phyloP scores from a whole-genome alignment of 2,329 filamentous ascomycete species.

The Mycogone perniciosa region DNA sequence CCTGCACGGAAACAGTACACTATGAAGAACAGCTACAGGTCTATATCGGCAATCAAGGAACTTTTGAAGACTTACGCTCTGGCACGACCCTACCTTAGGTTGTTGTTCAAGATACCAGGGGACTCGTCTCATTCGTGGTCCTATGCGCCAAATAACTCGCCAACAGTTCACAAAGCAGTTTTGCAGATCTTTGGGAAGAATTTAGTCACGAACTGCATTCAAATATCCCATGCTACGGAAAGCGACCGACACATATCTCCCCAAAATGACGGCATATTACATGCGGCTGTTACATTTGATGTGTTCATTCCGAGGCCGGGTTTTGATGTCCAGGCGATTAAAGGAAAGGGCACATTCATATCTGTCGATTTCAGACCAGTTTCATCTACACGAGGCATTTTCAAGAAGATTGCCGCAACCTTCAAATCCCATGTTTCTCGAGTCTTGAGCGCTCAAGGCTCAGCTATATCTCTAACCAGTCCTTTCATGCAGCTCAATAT shows the following conservation, averaged over 20 bases:
- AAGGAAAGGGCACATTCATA: conserved; percentile 50
- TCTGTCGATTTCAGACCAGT: conserved; percentile 65
- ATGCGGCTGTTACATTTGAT: conserved; percentile 37
- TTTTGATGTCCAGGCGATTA: conserved; percentile 37
- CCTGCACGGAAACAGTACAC: conserved; percentile 58
- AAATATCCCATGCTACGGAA: conserved; percentile 17
- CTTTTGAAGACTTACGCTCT: conserved; percentile 60
- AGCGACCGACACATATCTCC: not conserved
- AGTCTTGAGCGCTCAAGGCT: conserved; percentile 18
- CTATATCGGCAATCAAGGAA: conserved; percentile 50
- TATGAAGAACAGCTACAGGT: conserved; percentile 52
- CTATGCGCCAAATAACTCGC: conserved; percentile 51
- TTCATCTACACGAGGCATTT: conserved; percentile 44
- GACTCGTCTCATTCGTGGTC: conserved; percentile 48
- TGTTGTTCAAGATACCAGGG: conserved; percentile 55
- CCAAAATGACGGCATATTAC: not conserved
- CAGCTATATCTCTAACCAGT: conserved; percentile 33
- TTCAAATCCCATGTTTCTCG: conserved; percentile 46
- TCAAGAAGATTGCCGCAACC: conserved; percentile 51
- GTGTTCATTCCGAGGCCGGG: conserved; percentile 51
- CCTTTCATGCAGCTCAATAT: conserved; percentile 61
- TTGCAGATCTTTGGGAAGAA: conserved; percentile 56
- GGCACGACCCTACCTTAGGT: conserved; percentile 54
- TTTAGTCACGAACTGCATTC: conserved; percentile 48
- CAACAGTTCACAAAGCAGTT: conserved; percentile 50